phyloP scores from a whole-genome alignment of 2,329 filamentous ascomycete genomes.

The Orbilia ellipsospora region DNA sequence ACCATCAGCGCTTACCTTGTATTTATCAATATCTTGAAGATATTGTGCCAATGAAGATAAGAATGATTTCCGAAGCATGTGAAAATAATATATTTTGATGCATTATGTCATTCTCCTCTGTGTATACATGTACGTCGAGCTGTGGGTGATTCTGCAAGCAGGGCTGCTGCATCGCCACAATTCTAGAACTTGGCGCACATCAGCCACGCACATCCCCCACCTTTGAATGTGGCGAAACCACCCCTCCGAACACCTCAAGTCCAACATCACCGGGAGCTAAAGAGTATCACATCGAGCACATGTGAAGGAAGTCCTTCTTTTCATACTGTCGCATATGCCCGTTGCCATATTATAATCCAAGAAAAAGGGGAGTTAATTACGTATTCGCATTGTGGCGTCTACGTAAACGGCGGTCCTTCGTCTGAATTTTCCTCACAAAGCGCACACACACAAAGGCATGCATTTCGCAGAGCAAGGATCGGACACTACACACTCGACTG shows the following conservation, averaged over 20 bases:
- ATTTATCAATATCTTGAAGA: too few species aligned
- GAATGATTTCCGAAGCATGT: constrained; percentile 17
- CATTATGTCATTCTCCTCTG: constrained; percentile 2
- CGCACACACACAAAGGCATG: too few species aligned
- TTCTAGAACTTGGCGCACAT: constrained; percentile 20
- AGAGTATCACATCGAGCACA: too few species aligned
- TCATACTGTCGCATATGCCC: background rate
- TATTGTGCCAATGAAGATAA: too few species aligned
- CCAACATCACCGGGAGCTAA: too few species aligned
- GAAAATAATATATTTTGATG: constrained; percentile 13
- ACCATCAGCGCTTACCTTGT: too few species aligned
- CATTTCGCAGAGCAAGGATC: too few species aligned
- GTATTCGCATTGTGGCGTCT: constrained; percentile 45
- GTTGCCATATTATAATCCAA: background rate
- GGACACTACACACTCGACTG: too few species aligned
- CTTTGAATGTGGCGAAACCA: constrained; percentile 30
- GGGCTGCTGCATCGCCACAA: constrained; percentile 2
- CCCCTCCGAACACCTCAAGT: too few species aligned
- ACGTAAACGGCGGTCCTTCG: constrained; percentile 13
- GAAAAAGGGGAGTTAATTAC: background rate
- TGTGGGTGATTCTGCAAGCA: constrained; percentile 4
- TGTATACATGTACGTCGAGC: too few species aligned
- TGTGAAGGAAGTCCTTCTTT: background rate
- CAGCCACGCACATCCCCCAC: constrained; percentile 25
- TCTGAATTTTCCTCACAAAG: too few species aligned